Evolutionary conservation across 306 rosid genomes (phyloP).

Genomic region (Casuarina cunninghamiana): DNA sequence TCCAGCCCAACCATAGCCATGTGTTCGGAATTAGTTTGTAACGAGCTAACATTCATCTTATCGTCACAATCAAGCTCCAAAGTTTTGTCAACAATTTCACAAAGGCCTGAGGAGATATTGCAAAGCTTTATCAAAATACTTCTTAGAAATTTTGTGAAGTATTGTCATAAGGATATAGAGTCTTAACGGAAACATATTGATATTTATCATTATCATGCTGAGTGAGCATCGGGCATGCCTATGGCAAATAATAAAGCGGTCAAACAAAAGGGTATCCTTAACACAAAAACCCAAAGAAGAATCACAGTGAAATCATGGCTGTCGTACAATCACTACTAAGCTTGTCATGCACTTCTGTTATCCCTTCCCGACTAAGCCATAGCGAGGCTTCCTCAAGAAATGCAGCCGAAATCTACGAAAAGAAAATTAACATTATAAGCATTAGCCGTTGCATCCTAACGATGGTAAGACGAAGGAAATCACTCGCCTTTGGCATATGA

Average conservation of each 20-base stretch:
- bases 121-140: slow-evolving; percentile 9
- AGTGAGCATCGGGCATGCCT: not conserved
- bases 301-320: not conserved
- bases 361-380: slow-evolving; percentile 34
- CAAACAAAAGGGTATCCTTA: not conserved
- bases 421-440: slow-evolving; percentile 1
- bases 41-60: slow-evolving; percentile 25
- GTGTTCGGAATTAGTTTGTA: slow-evolving; percentile 36
- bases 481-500: slow-evolving; percentile 50
- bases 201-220: not conserved
- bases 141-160: not conserved
- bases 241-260: not conserved
- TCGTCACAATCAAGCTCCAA: slow-evolving; percentile 28
- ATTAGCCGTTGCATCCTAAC: not conserved
- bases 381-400: slow-evolving; percentile 61
- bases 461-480: slow-evolving; percentile 2
- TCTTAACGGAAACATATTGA: not conserved
- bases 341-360: slow-evolving; percentile 14
- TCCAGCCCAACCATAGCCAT: slow-evolving; percentile 61
- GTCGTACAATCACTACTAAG: not conserved
- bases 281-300: not conserved
- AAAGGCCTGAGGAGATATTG: slow-evolving; percentile 38
- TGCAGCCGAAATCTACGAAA: slow-evolving; percentile 53
- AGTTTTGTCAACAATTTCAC: slow-evolving; percentile 39
- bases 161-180: not conserved